Evolutionary conservation across 2,329 filamentous ascomycete species (phyloP).

Genomic region (Beauveria asiatica): DNA sequence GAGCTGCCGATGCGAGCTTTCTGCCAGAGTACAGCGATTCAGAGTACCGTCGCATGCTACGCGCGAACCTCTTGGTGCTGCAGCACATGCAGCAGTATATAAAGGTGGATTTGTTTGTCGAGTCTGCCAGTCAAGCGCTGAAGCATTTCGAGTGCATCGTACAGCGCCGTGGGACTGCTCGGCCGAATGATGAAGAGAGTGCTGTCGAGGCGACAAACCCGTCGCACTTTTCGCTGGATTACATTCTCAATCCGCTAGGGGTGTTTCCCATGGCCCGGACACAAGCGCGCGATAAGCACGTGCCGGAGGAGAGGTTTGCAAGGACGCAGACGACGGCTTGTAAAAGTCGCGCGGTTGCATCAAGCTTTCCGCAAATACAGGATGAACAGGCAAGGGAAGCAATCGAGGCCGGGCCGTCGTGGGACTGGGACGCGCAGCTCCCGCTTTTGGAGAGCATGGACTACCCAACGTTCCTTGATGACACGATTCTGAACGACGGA

Average conservation of each 20-base stretch:
- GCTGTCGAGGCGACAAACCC: background rate
- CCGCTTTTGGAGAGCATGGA: slow-evolving; percentile 8
- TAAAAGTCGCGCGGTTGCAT: background rate
- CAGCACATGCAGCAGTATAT: slow-evolving; percentile 9
- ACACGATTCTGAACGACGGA: background rate
- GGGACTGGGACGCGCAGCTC: slow-evolving; percentile 8
- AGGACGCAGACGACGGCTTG: background rate
- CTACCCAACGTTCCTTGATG: slow-evolving; percentile 10
- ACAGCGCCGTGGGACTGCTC: background rate
- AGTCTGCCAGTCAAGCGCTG: slow-evolving; percentile 8
- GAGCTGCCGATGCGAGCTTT: background rate
- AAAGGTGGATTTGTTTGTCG: slow-evolving; percentile 6
- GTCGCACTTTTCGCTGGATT: slow-evolving; percentile 7
- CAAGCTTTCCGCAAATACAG: background rate
- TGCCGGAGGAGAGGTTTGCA: slow-evolving; percentile 4
- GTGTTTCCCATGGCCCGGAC: slow-evolving; percentile 9
- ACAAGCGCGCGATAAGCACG: slow-evolving; percentile 4
- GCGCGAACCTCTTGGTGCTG: background rate
- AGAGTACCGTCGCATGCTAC: background rate
- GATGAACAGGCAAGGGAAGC: background rate
- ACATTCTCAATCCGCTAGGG: slow-evolving; percentile 9
- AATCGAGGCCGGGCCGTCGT: background rate
- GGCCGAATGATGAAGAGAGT: background rate
- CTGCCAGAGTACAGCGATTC: background rate
- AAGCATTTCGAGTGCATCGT: slow-evolving; percentile 6